Percentiles rank a stretch among this genome's conserved stretches.
Evolutionary conservation across 768 basidiomycete genomes (phyloP).

Genomic region (Strobilomyces echinocephalus): DNA sequence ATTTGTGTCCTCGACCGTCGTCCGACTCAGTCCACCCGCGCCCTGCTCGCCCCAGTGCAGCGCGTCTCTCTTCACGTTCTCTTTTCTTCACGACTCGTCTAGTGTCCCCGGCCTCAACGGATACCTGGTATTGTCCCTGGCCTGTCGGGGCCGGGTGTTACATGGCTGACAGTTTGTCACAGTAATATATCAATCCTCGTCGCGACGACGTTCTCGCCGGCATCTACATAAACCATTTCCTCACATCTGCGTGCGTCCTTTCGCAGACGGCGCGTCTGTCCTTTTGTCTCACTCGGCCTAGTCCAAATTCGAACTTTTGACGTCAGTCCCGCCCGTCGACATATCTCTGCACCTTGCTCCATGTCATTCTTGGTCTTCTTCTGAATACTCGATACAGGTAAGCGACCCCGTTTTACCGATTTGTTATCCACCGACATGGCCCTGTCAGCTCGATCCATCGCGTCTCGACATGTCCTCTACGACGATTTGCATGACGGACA

Average conservation of each 20-base stretch:
- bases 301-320: conserved; percentile 15
- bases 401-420: not conserved
- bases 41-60: not conserved
- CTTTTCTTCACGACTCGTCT: conserved; percentile 15
- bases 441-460: conserved; percentile 1
- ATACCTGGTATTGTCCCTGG: conserved; percentile 3
- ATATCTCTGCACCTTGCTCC: conserved; percentile 5
- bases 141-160: not conserved
- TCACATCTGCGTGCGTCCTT: conserved; percentile 7
- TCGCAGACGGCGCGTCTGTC: not conserved
- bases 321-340: conserved; percentile 4
- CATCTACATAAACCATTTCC: conserved; percentile 2
- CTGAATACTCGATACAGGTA: conserved; percentile 11
- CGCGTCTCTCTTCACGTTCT: conserved; percentile 4
- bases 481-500: conserved; percentile 22
- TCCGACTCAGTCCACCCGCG: conserved; percentile 4
- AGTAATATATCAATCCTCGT: conserved; percentile 18
- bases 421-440: not conserved
- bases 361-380: conserved; percentile 18
- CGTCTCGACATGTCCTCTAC: conserved; percentile 19
- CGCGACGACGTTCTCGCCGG: conserved; percentile 3
- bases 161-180: conserved; percentile 9
- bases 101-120: not conserved
- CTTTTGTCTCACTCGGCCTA: conserved; percentile 9
- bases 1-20: conserved; percentile 16